Evolutionary conservation across 495 filamentous ascomycete genomes (phyloP).

Genomic region (Jackrogersella multiformis): DNA sequence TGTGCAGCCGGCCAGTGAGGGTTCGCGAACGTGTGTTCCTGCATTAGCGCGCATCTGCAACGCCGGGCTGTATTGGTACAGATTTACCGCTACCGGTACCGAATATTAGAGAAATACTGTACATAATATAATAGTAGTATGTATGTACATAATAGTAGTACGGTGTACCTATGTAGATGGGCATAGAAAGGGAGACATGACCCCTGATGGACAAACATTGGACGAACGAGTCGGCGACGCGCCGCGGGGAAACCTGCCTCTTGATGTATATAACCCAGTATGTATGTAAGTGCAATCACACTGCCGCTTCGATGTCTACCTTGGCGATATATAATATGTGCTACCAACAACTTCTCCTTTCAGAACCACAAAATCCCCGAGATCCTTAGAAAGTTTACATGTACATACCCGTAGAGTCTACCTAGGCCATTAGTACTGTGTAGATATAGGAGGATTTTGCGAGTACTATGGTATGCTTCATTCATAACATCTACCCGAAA

Average conservation of each 20-base stretch:
- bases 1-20: constrained; percentile 2
- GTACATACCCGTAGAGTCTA: neutral
- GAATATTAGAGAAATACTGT: constrained; percentile 2
- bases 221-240: constrained; percentile 31
- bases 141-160: no score
- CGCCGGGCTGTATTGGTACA: constrained; percentile 25
- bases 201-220: constrained; percentile 35
- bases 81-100: constrained; percentile 38
- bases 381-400: neutral
- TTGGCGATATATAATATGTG: neutral
- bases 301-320: neutral
- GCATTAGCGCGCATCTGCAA: constrained; percentile 37
- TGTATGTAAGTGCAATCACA: neutral
- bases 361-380: neutral
- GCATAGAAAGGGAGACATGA: constrained; percentile 12
- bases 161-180: no score
- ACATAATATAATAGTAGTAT: no score
- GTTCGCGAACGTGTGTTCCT: constrained; percentile 33
- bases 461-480: neutral
- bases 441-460: neutral
- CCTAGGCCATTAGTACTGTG: neutral
- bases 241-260: constrained; percentile 30
- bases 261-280: neutral
- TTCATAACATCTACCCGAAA: no score
- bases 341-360: constrained; percentile 5